Evolutionary conservation across 352 stramenopile genomes (phyloP).

Genomic region (Peronospora belbahrii): DNA sequence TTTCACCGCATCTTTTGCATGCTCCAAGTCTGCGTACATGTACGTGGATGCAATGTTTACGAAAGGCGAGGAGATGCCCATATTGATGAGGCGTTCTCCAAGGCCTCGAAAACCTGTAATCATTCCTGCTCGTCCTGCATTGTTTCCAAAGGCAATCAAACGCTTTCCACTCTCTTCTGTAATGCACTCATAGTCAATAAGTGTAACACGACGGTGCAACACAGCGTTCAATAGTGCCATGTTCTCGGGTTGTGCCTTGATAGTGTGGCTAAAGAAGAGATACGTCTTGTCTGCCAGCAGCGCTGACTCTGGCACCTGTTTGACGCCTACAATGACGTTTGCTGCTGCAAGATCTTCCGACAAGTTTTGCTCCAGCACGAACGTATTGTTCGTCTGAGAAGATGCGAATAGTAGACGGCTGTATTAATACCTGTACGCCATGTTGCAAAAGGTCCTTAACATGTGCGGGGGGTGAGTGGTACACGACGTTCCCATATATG

Average conservation of each 20-base stretch:
- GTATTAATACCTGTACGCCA: constrained; percentile 88
- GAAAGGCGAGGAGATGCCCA: constrained; percentile 91
- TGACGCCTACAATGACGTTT: constrained; percentile 93
- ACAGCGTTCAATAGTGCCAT: constrained; percentile 92
- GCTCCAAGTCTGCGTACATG: constrained; percentile 90
- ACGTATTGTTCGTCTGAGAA: constrained; percentile 92
- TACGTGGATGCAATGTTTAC: constrained; percentile 90
- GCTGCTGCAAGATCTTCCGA: constrained; percentile 83
- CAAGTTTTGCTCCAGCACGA: constrained; percentile 80
- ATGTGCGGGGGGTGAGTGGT: constrained; percentile 87
- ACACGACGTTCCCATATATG: constrained; percentile 93
- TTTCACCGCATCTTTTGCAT: constrained; percentile 79
- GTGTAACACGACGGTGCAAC: constrained; percentile 86
- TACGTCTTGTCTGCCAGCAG: constrained; percentile 91
- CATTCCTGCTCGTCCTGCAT: constrained; percentile 92
- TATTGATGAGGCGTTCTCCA: constrained; percentile 89
- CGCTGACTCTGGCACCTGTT: constrained; percentile 82
- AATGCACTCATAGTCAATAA: constrained; percentile 97
- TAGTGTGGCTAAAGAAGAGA: constrained; percentile 96
- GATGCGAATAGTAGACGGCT: constrained; percentile 88
- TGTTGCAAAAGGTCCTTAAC: constrained; percentile 74
- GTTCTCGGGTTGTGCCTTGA: constrained; percentile 95
- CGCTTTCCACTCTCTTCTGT: constrained; percentile 76
- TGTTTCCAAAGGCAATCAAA: constrained; percentile 92
- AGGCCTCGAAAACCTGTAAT: constrained; percentile 90